Evolutionary conservation across 2,329 filamentous ascomycete species (phyloP), one percentile per base, ranked within the genome.

Genomic region (Lasiodiplodia sp.): DNA sequence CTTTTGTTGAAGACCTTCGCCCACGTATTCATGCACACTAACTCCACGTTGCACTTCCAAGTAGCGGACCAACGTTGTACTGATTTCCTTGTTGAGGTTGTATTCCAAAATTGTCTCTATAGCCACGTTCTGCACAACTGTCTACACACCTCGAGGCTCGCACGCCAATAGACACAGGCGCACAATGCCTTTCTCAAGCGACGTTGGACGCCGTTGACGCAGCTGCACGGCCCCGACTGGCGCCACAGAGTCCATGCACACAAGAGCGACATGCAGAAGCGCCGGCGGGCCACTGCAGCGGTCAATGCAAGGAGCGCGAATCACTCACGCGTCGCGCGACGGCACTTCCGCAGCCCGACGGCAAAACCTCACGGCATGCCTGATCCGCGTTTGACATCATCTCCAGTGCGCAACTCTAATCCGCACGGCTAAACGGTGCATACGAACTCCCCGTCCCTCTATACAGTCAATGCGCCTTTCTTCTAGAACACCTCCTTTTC

Each of bases 401-500:
- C 8, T 6, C 18, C 56, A 40, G 44, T 21, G 40, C 11, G 21
- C 56, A 44, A 31, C 37, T 34, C 37, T 38, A 44, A 60, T 44
- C 37, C 40, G 16, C 40, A 16, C 40, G 18, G 40, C 18, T 28
- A 44, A 44, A 47, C 38, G 37, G 56, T 44, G 25, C 40, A 47
- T 47, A 47, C 40, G 40, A 47, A 10, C 40, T 60, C 56, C 4
- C 31, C 37, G 37, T 60, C 28, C 14, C 37, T 44, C 38, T 11
- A 3, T 60, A 38, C 53, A 57, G 56, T 60, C 56, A 38, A 47
- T 60, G 56, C 56, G 21, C 31, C 18, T 47, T 38, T n/a, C 55
- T 60, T 60, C 56, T 60, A 60, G 56, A 60, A 60, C 56, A 60
- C 5, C 21, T 60, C 56, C 7, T 44, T 47, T 47, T 28, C 25